Conservation (phyloP, 257 asterid genomes). For the Forsythia suspensa region DNA sequence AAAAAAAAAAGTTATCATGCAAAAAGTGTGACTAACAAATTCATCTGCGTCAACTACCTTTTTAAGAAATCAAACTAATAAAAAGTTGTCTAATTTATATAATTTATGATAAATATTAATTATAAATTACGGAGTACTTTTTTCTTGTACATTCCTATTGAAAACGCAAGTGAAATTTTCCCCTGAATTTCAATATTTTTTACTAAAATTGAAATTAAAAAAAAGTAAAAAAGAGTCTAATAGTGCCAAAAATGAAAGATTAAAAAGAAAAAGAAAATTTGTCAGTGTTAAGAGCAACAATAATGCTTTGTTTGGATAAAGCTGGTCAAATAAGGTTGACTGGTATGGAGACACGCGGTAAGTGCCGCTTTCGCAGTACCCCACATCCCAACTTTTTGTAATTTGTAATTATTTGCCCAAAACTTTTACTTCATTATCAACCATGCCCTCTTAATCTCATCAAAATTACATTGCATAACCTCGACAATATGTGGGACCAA, state of each 20-base stretch:
- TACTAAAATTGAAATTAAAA: neutral
- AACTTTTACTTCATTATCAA: conserved; percentile 19
- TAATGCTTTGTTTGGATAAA: conserved; percentile 20
- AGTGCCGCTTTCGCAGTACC: neutral
- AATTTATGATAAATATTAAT: neutral
- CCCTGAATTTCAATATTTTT: neutral
- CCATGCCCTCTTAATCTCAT: neutral
- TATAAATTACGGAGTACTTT: neutral
- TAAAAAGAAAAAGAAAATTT: neutral
- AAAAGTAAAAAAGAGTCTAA: neutral
- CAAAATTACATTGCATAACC: conserved; percentile 10
- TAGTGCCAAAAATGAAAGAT: neutral
- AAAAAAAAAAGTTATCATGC: neutral
- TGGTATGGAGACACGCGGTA: conserved; percentile 11
- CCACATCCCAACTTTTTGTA: conserved; percentile 1
- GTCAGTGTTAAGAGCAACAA: conserved; percentile 3
- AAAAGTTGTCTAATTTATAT: neutral
- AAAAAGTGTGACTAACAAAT: neutral
- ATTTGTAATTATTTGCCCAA: conserved; percentile 17
- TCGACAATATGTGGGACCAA: neutral
- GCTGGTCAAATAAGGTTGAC: conserved; percentile 26
- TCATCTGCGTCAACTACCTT: neutral
- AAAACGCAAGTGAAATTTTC: neutral
- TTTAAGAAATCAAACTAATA: neutral
- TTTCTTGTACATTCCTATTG: neutral